Evolutionary conservation across 371 early-diverging fungal species (phyloP), one percentile per base, ranked within the genome.

Genomic region (Hamiltosporidium tvaerminnensis): DNA sequence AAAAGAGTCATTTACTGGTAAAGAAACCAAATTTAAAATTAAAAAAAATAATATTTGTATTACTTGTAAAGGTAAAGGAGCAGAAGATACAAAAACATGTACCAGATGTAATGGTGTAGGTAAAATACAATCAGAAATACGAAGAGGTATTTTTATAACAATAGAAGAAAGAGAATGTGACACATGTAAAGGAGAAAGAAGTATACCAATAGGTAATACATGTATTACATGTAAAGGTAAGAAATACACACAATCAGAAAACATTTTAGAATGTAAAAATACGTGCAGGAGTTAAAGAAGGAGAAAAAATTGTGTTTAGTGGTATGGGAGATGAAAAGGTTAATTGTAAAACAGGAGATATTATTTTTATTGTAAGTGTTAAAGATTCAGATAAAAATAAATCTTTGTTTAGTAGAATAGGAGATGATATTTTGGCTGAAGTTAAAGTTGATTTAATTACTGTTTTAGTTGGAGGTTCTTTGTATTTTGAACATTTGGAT

Each of bases 31-130:
- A 39, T 68, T 66, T 32, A 74, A 66, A 48, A 63, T 75, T 3
- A 66, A 66, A 36, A 47, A 59, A 57, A 61, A 62, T 35, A 65
- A 41, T 39, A 49, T 70, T 35, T 78, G 78, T 58, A 53, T n/a
- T n/a, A 36, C 39, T 38, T 78, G 78, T 61, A 48, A 70, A 37
- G 71, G 71, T 5, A 67, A 69, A 55, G 78, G 78, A n/a, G 68
- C 54, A 14, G 56, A 59, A 37, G 50, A 66, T 47, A 61, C 54
- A 5, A 59, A 63, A 34, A 66, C 49, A 23, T 78, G 78, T 59
- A 41, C 47, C 23, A 63, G 56, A 44, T 78, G 78, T 67, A 44
- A 64, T 36, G 78, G 78, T 52, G 53, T 44, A 39, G 78, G 78
- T 9, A 61, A 44, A 33, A 62, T 65, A 33, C 31, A 41, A n/a